phyloP scores from a whole-genome alignment of 192 early-diverging fungal species.

The Helicostylum pulchrum region DNA sequence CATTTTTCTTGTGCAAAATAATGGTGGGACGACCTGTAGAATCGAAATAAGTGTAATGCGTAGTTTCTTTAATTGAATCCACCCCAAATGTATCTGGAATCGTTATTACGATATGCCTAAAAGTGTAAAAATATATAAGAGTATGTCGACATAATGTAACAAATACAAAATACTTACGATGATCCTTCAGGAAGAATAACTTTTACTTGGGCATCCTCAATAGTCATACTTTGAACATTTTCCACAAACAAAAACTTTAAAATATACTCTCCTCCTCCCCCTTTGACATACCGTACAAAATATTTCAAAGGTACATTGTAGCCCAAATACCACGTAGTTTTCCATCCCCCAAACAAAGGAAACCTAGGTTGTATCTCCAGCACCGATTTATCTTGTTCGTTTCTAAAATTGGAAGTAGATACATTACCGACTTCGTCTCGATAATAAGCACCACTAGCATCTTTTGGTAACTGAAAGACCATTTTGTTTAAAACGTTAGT shows the following conservation, averaged over 20 bases:
- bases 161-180: conserved; percentile 39
- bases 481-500: conserved; percentile 52
- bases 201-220: conserved; percentile 63
- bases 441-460: conserved; percentile 74
- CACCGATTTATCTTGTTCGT: conserved; percentile 46
- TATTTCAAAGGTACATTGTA: conserved; percentile 76
- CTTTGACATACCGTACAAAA: conserved; percentile 58
- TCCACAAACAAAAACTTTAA: conserved; percentile 74
- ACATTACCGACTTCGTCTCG: conserved; percentile 94
- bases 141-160: too few relatives aligned
- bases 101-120: conserved; percentile 63
- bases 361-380: conserved; percentile 83
- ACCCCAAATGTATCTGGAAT: conserved; percentile 52
- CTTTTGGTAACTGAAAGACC: conserved; percentile 61
- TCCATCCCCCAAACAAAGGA: conserved; percentile 94
- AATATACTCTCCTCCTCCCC: conserved; percentile 48
- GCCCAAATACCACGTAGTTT: conserved; percentile 90
- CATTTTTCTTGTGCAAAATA: conserved; percentile 60
- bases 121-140: not conserved
- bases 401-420: conserved; percentile 74
- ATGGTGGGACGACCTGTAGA: conserved; percentile 80
- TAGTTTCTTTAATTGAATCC: conserved; percentile 51
- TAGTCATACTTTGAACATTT: conserved; percentile 55
- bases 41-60: conserved; percentile 83
- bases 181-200: conserved; percentile 93